These are phyloP conservation scores for Astathelohania contejeani DNA, from an alignment of 371 early-diverging fungal species.

Conservation along the genomic window DNA sequence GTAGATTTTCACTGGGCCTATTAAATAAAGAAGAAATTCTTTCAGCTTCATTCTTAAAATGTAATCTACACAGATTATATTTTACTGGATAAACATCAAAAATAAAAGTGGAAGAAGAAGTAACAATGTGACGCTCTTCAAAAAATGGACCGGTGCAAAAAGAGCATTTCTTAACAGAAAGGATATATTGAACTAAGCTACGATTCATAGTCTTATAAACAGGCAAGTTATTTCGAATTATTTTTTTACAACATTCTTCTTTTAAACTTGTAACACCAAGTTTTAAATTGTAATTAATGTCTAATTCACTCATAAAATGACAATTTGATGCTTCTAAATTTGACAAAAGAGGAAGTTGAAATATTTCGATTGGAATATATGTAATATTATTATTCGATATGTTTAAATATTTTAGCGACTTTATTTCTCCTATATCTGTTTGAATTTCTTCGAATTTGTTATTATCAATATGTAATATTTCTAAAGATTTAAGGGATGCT, in stretches of 20 bases:
- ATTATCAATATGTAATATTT: constrained; percentile 37
- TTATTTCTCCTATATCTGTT: constrained; percentile 31
- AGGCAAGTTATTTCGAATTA: constrained; percentile 27
- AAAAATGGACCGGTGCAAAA: constrained; percentile 49
- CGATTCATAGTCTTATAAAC: constrained; percentile 17
- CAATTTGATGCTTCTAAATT: constrained; percentile 10
- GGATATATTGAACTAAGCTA: constrained; percentile 16
- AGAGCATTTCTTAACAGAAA: constrained; percentile 40
- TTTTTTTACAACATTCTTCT: constrained; percentile 36
- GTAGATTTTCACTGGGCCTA: no score
- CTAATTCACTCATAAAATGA: constrained; percentile 4
- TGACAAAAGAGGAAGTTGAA: constrained; percentile 41
- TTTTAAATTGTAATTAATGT: constrained; percentile 10
- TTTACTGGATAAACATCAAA: constrained; percentile 17
- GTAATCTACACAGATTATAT: constrained; percentile 40
- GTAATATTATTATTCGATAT: constrained; percentile 32
- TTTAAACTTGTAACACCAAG: constrained; percentile 4
- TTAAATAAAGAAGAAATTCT: no score
- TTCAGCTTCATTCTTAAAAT: no score
- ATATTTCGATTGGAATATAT: constrained; percentile 39
- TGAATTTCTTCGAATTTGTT: constrained; percentile 41
- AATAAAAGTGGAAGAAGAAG: constrained; percentile 21
- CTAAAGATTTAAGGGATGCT: constrained; percentile 22
- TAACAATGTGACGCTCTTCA: constrained; percentile 21
- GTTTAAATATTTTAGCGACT: constrained; percentile 30